Evolutionary conservation across 345 rosid genomes (phyloP).

Genomic region (Arabidopsis suecica): DNA sequence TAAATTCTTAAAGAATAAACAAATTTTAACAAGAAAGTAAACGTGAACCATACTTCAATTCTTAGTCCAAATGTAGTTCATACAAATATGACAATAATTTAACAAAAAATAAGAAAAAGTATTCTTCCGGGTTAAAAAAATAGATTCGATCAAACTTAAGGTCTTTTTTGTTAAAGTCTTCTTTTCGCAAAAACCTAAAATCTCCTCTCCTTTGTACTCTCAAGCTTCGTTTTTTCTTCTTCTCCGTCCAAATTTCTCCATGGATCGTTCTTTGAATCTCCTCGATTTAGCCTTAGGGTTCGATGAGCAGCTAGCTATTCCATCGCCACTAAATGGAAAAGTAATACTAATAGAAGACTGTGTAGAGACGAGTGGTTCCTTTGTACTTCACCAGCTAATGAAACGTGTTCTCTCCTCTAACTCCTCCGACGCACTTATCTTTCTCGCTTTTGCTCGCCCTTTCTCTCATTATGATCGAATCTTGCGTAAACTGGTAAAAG

Average conservation of each 20-base stretch:
- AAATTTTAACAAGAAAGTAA: too few relatives aligned
- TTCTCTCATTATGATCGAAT: conserved; percentile 91
- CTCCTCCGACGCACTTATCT: conserved; percentile 58
- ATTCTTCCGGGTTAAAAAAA: not conserved
- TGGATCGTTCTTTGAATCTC: conserved; percentile 60
- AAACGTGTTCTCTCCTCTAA: conserved; percentile 67
- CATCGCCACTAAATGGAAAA: conserved; percentile 59
- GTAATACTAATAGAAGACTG: conserved; percentile 69
- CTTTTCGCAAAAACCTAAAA: not conserved
- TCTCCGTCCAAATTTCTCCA: conserved; percentile 9
- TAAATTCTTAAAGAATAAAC: too few relatives aligned
- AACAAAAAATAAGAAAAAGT: too few relatives aligned
- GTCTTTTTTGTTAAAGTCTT: not conserved
- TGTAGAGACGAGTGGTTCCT: conserved; percentile 84
- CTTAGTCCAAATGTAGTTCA: too few relatives aligned
- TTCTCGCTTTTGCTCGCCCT: conserved; percentile 78
- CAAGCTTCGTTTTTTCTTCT: not conserved
- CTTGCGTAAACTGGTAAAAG: conserved; percentile 71
- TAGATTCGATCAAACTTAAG: not conserved
- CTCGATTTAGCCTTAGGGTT: conserved; percentile 75
- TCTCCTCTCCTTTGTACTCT: too few relatives aligned
- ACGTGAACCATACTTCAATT: too few relatives aligned
- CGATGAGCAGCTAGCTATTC: conserved; percentile 44
- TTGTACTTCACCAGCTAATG: conserved; percentile 78
- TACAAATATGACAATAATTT: too few relatives aligned